Base-by-base conservation (phyloP, 208 protist species). In the Trypanosoma grayi region DNA sequence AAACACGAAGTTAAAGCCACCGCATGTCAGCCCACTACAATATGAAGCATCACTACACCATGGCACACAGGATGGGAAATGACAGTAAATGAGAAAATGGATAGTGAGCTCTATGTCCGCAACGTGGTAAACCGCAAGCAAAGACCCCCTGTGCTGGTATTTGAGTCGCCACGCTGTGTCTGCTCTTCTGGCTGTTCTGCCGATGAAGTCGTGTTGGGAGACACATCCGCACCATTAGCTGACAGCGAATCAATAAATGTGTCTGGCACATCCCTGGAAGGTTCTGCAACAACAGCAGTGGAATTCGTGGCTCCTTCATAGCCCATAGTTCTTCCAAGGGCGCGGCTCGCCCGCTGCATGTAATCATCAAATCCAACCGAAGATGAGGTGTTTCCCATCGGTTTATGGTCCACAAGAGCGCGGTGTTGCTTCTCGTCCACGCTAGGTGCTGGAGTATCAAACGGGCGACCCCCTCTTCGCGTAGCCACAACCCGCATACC, bases 41-140 rank as follows among this genome's bases (percentile, higher is more conserved):
- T n/a, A n/a, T n/a, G n/a, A n/a, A n/a, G n/a, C n/a, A n/a, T n/a
- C n/a, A n/a, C n/a, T n/a, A n/a, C n/a, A n/a, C n/a, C n/a, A n/a
- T n/a, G n/a, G n/a, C n/a, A n/a, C n/a, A n/a, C n/a, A n/a, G n/a
- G n/a, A n/a, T n/a, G n/a, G n/a, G n/a, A 37, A 64, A 63, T 54
- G 36, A 60, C 60, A 40, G 33, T 37, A 33, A 20, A 28, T 31
- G 34, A 43, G 28, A 66, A 25, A 37, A 47, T 10, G 41, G 39
- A 37, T 59, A 11, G n/a, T 47, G 10, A n/a, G 5, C 30, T 27
- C 47, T 68, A 68, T 43, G 34, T 20, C 8, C 34, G 41, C 52
- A 68, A 30, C 25, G 62, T 68, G 16, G 62, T 68, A n/a, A 60
- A 68, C 24, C 43, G 45, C 0, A 68, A 31, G 2, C 53, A 61